Conservation (phyloP, 345 rosid species). For the Salix caprea region DNA sequence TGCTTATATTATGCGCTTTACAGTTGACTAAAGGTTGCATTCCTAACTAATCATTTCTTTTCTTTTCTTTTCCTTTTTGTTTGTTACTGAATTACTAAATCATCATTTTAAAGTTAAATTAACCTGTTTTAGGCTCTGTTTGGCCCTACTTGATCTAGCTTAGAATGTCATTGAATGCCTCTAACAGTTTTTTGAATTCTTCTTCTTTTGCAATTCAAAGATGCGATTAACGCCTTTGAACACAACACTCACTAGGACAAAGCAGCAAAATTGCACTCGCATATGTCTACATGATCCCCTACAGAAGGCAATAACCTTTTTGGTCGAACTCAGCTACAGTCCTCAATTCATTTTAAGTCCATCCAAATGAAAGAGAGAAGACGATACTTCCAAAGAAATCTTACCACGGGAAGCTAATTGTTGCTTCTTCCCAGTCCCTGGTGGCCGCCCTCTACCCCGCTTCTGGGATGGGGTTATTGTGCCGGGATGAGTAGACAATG, state of each 20-base stretch:
- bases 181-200: background rate
- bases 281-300: background rate
- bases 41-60: background rate
- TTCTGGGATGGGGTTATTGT: slow-evolving; percentile 54
- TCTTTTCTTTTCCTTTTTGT: background rate
- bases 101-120: background rate
- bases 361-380: background rate
- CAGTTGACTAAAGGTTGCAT: background rate
- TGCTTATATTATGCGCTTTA: background rate
- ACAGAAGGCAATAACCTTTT: background rate
- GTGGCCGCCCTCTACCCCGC: slow-evolving; percentile 93
- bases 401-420: slow-evolving; percentile 63
- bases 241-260: background rate
- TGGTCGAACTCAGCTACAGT: background rate
- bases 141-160: background rate
- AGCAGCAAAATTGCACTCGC: background rate
- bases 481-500: slow-evolving; percentile 54
- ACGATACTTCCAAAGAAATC: slow-evolving; percentile 4
- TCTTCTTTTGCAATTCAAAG: background rate
- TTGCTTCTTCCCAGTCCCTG: slow-evolving; percentile 79
- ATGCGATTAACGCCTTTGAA: background rate
- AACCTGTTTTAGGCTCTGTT: background rate
- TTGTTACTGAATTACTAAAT: background rate
- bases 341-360: background rate
- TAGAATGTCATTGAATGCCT: background rate